These are phyloP conservation scores for Copromyces sp. DNA, from an alignment of 495 filamentous ascomycete genomes.

Conservation along the genomic window DNA sequence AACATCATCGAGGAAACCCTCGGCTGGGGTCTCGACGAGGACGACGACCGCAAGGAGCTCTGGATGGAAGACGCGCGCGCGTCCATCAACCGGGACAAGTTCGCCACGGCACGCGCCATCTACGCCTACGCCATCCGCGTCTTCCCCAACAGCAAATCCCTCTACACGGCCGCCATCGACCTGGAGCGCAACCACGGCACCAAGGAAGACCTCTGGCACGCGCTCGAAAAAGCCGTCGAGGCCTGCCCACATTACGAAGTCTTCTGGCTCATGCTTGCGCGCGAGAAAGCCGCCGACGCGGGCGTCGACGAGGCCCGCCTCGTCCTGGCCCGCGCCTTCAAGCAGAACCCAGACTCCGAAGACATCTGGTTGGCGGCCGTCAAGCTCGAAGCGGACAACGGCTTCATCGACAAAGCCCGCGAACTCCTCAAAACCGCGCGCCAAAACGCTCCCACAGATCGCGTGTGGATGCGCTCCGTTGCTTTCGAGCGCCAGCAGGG, in stretches of 20 bases:
- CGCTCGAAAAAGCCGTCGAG: constrained; percentile 88
- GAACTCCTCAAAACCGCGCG: constrained; percentile 71
- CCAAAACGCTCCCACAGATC: constrained; percentile 79
- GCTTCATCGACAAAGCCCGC: constrained; percentile 68
- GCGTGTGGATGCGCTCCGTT: constrained; percentile 92
- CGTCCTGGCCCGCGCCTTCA: constrained; percentile 79
- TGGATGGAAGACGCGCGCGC: constrained; percentile 88
- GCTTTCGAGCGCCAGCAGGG: constrained; percentile 81
- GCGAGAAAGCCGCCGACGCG: constrained; percentile 70
- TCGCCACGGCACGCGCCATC: constrained; percentile 85
- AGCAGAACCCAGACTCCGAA: constrained; percentile 89
- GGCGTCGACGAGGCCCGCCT: constrained; percentile 66
- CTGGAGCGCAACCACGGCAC: constrained; percentile 84
- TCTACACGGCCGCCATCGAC: constrained; percentile 85
- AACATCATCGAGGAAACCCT: constrained; percentile 88
- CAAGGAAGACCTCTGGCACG: constrained; percentile 68
- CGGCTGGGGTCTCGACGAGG: constrained; percentile 88
- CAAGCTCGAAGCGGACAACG: constrained; percentile 84
- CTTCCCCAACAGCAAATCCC: constrained; percentile 69
- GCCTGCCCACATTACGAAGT: constrained; percentile 81
- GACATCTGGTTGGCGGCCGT: constrained; percentile 95
- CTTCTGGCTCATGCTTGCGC: constrained; percentile 93
- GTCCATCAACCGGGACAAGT: constrained; percentile 65
- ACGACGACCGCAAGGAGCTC: constrained; percentile 89
- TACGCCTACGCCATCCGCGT: constrained; percentile 83